phyloP scores from a whole-genome alignment of 2,329 filamentous ascomycete species.

The Neophaeococcomyces aloes region DNA sequence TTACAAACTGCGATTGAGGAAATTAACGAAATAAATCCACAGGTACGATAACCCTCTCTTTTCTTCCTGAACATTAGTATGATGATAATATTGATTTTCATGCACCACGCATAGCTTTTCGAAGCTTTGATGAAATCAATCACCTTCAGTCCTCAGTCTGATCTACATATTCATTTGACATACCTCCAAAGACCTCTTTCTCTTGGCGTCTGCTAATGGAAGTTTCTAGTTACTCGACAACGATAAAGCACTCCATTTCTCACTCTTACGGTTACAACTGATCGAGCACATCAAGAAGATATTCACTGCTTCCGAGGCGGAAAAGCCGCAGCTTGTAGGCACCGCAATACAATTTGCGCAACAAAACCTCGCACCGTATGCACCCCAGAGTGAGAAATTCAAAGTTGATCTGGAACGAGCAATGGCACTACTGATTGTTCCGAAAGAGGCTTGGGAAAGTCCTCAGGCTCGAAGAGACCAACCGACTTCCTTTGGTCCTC shows the following conservation, averaged over 20 bases:
- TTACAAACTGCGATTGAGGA: constrained; percentile 76
- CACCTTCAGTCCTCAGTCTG: constrained; percentile 80
- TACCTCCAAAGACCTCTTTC: neutral
- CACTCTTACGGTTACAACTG: constrained; percentile 77
- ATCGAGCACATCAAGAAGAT: constrained; percentile 71
- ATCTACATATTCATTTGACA: constrained; percentile 35
- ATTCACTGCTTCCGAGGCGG: neutral
- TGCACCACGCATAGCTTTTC: constrained; percentile 99
- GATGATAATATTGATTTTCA: constrained; percentile 94
- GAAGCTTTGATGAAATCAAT: constrained; percentile 82
- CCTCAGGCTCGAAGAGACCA: constrained; percentile 32
- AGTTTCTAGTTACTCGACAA: constrained; percentile 67
- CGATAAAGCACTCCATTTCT: constrained; percentile 76
- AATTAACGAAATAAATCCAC: constrained; percentile 79
- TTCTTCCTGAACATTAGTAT: constrained; percentile 44
- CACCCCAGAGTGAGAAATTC: constrained; percentile 69
- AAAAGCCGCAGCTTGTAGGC: constrained; percentile 53
- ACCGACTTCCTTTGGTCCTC: constrained; percentile 28
- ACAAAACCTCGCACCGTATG: constrained; percentile 74
- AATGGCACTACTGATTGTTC: constrained; percentile 84
- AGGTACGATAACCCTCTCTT: constrained; percentile 53
- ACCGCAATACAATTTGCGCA: constrained; percentile 80
- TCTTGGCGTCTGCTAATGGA: constrained; percentile 21
- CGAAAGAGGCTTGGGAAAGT: constrained; percentile 56
- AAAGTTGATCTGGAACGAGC: constrained; percentile 81